These are phyloP conservation scores for Coemansia sp. DNA, from an alignment of 192 early-diverging fungal species.

Conservation along the genomic window DNA sequence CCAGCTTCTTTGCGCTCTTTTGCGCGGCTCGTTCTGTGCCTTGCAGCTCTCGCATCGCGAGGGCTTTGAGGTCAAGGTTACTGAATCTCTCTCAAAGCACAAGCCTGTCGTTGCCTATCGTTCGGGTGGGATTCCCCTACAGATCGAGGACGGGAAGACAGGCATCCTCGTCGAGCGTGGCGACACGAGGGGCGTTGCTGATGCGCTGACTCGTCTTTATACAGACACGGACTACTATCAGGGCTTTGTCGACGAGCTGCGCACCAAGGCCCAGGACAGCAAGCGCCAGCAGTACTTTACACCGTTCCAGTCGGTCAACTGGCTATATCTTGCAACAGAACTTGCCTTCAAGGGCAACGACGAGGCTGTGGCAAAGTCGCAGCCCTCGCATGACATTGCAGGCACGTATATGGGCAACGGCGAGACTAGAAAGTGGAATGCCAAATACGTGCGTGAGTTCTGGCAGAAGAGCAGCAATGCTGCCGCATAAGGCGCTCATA, in stretches of 20 bases:
- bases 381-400: slow-evolving; percentile 34
- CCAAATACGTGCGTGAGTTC: slow-evolving; percentile 48
- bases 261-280: slow-evolving; percentile 51
- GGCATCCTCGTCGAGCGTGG: slow-evolving; percentile 70
- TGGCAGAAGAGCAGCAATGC: slow-evolving; percentile 24
- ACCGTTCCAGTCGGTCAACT: slow-evolving; percentile 68
- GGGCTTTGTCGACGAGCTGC: slow-evolving; percentile 55
- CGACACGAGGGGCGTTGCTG: slow-evolving; percentile 60
- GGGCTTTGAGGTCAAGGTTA: slow-evolving; percentile 86
- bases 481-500: neutral
- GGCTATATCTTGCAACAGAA: slow-evolving; percentile 68
- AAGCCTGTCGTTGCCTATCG: slow-evolving; percentile 67
- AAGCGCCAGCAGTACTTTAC: slow-evolving; percentile 71
- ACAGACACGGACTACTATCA: slow-evolving; percentile 57
- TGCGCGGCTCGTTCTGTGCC: slow-evolving; percentile 69
- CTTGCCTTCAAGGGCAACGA: slow-evolving; percentile 54
- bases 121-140: slow-evolving; percentile 77
- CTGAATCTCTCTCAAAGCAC: slow-evolving; percentile 69
- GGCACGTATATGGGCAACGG: slow-evolving; percentile 54
- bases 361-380: slow-evolving; percentile 25
- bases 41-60: slow-evolving; percentile 78
- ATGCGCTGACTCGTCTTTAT: slow-evolving; percentile 62
- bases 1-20: slow-evolving; percentile 73
- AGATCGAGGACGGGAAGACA: slow-evolving; percentile 66
- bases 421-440: slow-evolving; percentile 42